Evolutionary conservation across 2,329 filamentous ascomycete species (phyloP), one percentile per base, ranked within the genome.

Genomic region (Myotisia sp.): DNA sequence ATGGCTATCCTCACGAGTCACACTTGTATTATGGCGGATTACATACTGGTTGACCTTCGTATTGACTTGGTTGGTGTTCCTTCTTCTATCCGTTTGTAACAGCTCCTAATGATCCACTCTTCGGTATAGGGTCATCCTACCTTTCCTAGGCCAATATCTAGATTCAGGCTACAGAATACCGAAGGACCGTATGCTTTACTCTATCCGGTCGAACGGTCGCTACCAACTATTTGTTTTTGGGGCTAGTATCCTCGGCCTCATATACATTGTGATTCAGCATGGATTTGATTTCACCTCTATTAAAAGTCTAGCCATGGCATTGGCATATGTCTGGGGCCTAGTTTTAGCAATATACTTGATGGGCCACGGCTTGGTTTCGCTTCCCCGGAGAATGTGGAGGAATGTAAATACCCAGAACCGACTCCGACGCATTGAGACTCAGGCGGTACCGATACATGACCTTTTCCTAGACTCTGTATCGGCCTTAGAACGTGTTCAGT

Each of bases 21-120:
- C 94, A 31, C 65, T 92, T 49, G 83, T 94, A 16, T 79, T 79
- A 38, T 98, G 90, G 90, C 74, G 87, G 52, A 87, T 98, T 44
- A 79, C 80, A 13, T 98, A 98, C 61, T 98, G 90, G 90, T 67
- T 98, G 36, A 95, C 87, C 0, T 98, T 98, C 60, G 75, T 77
- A 33, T 62, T 98, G 50, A 95, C 87, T 37, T 98, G 90, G 90
- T 87, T 64, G 33, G 67, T 46, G 19, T 18, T 13, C 6, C 22
- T 14, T 20, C 12, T 21, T 17, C 7, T 14, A 9, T 6, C 24
- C 2, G 10, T 16, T n/a, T 3, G 12, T 3, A 13, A 27, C 17
- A 30, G 12, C 39, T 36, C 38, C 24, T 20, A 13, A 28, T 31
- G 13, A 19, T 30, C 6, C 37, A 36, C 13, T 39, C 18, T 31